Percentiles rank a stretch among this genome's conserved stretches.
These are phyloP conservation scores for Lipomyces chichibuensis DNA, from an alignment of 805 yeast genomes.

Conservation along the genomic window DNA sequence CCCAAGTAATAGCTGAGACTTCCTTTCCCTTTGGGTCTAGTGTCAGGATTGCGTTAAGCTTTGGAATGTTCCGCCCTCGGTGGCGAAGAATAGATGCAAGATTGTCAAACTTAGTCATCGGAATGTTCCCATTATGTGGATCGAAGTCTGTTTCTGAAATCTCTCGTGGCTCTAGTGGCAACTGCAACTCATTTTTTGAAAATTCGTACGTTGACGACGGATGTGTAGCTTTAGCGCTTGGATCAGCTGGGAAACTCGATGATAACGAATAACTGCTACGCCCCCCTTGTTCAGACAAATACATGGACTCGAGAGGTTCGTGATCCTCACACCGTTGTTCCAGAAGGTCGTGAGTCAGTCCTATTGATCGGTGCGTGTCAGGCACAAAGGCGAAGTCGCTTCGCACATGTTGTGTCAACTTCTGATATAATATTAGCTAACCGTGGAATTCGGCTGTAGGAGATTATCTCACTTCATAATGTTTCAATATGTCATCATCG, in stretches of 20 bases:
- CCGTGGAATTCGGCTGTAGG: neutral
- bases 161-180: conserved; percentile 66
- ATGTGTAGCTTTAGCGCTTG: conserved; percentile 1
- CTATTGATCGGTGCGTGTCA: neutral
- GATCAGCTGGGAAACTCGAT: neutral
- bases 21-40: conserved; percentile 85
- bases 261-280: conserved; percentile 5
- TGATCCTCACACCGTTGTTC: neutral
- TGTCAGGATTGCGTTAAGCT: conserved; percentile 70
- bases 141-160: conserved; percentile 46
- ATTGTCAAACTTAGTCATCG: conserved; percentile 53
- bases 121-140: conserved; percentile 41
- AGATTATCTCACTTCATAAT: neutral
- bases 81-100: conserved; percentile 72
- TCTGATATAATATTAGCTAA: neutral
- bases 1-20: conserved; percentile 79
- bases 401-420: neutral
- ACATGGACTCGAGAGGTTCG: neutral
- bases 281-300: neutral
- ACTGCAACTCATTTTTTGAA: conserved; percentile 47
- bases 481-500: conserved; percentile 5
- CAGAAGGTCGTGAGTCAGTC: neutral
- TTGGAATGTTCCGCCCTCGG: conserved; percentile 66
- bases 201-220: conserved; percentile 18
- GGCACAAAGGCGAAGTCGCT: neutral